Evolutionary conservation across 345 rosid species (phyloP), one percentile per base, ranked within the genome.

Genomic region (Stellera chamaejasme): DNA sequence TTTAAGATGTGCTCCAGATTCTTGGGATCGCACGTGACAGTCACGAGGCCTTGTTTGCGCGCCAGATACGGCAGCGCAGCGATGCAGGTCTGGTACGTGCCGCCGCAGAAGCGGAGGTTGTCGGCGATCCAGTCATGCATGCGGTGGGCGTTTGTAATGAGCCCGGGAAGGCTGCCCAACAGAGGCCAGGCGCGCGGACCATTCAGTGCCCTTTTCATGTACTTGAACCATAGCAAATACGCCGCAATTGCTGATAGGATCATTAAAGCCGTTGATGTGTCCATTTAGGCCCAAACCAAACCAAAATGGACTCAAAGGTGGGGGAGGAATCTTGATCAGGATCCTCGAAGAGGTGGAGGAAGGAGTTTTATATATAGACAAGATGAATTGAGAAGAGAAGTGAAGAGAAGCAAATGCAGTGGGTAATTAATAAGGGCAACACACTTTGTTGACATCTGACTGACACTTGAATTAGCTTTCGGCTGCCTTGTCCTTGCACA

Each of bases 161-260:
- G 77, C 13, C 82, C 91, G 0, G 95, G 88, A 15, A 87, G 87
- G 50, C 95, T 84, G 9, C 95, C 95, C 68, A 87, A 48, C 66
- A 87, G 13, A 6, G 87, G 88, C 86, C 86, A 87, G 50, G 82
- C 91, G 59, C 83, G 88, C 56, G 95, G 95, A 55, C 83, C 94
- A 8, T 32, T 56, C 1, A 66, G 48, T 0, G 80, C 72, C 47
- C 80, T 68, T 0, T 77, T 57, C 41, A 75, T 55, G 65, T 73
- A 68, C 8, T 63, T 65, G 75, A 82, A 79, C 90, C 94, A 85
- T 10, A 74, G 12, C 10, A 79, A 50, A 46, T 85, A 85, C n/a
- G 64, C 67, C 4, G 68, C 63, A 3, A 74, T 32, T 11, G 75
- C 80, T 5, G 83, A 55, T 14, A 80, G 52, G 45, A 83, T 61